These are phyloP conservation scores for Trichoderma polysporum DNA, from an alignment of 2,329 filamentous ascomycete genomes.

Conservation along the genomic window DNA sequence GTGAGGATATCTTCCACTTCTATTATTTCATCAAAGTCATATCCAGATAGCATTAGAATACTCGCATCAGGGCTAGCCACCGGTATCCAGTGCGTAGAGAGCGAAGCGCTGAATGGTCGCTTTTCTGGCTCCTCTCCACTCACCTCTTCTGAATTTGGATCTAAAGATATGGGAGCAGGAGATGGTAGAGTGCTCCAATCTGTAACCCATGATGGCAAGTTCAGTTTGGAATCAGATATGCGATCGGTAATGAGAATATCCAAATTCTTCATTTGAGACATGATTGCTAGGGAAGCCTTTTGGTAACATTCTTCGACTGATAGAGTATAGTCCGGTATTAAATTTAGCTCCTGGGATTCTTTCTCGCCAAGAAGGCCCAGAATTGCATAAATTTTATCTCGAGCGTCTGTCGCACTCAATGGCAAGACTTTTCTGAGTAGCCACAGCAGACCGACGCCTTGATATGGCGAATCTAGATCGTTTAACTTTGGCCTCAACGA, in stretches of 20 bases:
- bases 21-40: slow-evolving; percentile 7
- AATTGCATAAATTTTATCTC: slow-evolving; percentile 16
- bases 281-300: neutral
- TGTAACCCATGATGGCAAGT: neutral
- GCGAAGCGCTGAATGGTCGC: slow-evolving; percentile 2
- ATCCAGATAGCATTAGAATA: slow-evolving; percentile 3
- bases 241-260: slow-evolving; percentile 12
- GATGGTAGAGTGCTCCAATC: neutral
- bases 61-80: neutral
- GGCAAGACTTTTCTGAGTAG: neutral
- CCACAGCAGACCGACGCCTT: slow-evolving; percentile 5
- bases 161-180: neutral
- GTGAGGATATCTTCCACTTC: slow-evolving; percentile 4
- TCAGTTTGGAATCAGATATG: neutral
- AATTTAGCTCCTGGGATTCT: neutral
- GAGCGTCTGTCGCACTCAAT: neutral
- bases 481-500: neutral
- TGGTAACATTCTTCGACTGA: slow-evolving; percentile 15
- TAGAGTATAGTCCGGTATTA: slow-evolving; percentile 10
- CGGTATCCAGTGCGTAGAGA: neutral
- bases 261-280: slow-evolving; percentile 2
- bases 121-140: neutral
- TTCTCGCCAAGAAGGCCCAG: slow-evolving; percentile 2
- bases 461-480: neutral
- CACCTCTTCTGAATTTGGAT: neutral